Conservation (phyloP, 2,329 filamentous ascomycete genomes). For the Fragosphaeria purpurea region DNA sequence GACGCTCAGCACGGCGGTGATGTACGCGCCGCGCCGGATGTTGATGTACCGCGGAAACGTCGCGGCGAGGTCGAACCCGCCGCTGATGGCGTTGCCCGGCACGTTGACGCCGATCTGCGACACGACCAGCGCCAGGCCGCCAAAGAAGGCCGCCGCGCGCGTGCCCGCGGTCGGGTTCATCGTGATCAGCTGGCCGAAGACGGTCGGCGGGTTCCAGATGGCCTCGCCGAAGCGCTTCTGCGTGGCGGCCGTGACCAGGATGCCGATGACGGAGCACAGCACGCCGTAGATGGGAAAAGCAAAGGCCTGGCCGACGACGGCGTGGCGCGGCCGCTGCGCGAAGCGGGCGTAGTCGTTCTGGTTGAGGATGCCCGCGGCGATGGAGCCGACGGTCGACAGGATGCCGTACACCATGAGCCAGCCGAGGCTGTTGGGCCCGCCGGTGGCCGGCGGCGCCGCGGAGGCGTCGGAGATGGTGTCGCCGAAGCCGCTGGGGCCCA, state of each 20-base stretch:
- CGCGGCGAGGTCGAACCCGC: conserved; percentile 45
- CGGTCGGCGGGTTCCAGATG: conserved; percentile 31
- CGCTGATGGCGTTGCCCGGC: conserved; percentile 37
- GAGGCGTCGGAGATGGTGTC: not conserved
- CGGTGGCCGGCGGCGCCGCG: conserved; percentile 12
- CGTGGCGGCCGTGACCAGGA: conserved; percentile 21
- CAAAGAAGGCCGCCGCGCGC: conserved; percentile 35
- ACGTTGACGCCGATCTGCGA: conserved; percentile 37
- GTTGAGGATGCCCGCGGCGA: conserved; percentile 33
- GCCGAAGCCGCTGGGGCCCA: conserved; percentile 2
- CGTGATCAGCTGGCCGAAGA: conserved; percentile 26
- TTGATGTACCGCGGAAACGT: conserved; percentile 44
- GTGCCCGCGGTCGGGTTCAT: conserved; percentile 20
- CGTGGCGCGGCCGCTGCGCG: conserved; percentile 25
- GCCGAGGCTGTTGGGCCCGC: conserved; percentile 10
- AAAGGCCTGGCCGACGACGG: conserved; percentile 30
- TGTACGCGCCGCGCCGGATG: conserved; percentile 42
- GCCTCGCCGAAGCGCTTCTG: conserved; percentile 21
- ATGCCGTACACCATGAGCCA: conserved; percentile 29
- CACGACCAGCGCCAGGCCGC: conserved; percentile 31
- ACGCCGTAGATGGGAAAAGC: conserved; percentile 27
- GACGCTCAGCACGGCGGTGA: conserved; percentile 34
- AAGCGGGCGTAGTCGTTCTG: conserved; percentile 35
- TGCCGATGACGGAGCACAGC: conserved; percentile 28
- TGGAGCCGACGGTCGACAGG: conserved; percentile 30